Base-by-base conservation (phyloP, 2,329 filamentous ascomycete genomes). In the Volutella citrinella region DNA sequence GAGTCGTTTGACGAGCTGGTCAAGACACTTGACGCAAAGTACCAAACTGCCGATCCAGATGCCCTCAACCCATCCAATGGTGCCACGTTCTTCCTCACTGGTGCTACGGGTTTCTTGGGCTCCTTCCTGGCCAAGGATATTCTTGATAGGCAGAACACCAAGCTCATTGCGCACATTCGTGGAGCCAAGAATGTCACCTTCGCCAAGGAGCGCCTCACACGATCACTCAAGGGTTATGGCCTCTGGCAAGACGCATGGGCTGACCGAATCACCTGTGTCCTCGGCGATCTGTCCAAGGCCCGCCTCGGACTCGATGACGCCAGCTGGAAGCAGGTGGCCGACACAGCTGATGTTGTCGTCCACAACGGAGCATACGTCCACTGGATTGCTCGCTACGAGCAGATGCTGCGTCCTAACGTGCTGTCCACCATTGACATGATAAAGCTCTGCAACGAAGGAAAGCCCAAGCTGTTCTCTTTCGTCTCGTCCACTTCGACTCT, bases 351-450 rank as follows among this genome's bases (percentile, higher is more conserved):
- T 55, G 73, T 81, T 1, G 66, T 89, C 4, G 75, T 89, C 26
- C 84, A 96, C 68, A 96, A 96, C 55, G 90, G 86, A 21, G 87
- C 88, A 12, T 67, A 72, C 17, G 82, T 87, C 7, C 82, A 95
- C 59, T 95, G 88, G 89, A 78, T 95, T 19, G 72, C 80, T 50
- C 80, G 74, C 4, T 96, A 95, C 59, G 72, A 80, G 19, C 74
- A 80, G 22, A 72, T 95, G 47, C 77, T 76, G 55, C 67, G 75
- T 1, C 70, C 81, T 38, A 96, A 96, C 55, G 90, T 96, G 1
- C 65, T 84, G 11, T 82, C 80, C 12, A 95, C 88, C 0, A 67
- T 95, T 17, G 86, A 89, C 34, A 74, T 78, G 7, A 71, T 96
- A 54, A 70, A 73, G 45, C 78, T 96, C 27, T 95, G 88, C 58